phyloP scores from a whole-genome alignment of 2,329 filamentous ascomycete genomes.

The Trichophyton schoenleinii region DNA sequence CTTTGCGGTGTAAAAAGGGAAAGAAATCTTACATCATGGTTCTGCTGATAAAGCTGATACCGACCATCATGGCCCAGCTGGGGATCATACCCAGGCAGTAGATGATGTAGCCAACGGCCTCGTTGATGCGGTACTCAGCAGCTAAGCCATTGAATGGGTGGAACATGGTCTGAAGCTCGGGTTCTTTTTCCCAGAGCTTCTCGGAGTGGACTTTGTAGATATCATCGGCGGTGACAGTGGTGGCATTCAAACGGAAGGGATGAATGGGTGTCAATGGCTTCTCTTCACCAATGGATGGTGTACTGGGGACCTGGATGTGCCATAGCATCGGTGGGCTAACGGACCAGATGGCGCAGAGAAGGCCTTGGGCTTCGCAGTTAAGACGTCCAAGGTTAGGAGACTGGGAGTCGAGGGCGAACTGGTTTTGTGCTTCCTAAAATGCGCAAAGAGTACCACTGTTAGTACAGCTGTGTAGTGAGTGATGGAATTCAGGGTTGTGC shows the following conservation, averaged over 20 bases:
- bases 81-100: slow-evolving; percentile 47
- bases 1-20: background rate
- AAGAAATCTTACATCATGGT: slow-evolving; percentile 48
- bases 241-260: slow-evolving; percentile 45
- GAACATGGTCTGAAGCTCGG: slow-evolving; percentile 45
- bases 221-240: slow-evolving; percentile 43
- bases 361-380: slow-evolving; percentile 46
- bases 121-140: slow-evolving; percentile 40
- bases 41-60: slow-evolving; percentile 48
- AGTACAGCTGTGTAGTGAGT: background rate
- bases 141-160: slow-evolving; percentile 50
- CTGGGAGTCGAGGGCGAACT: slow-evolving; percentile 42
- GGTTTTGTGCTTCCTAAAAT: slow-evolving; percentile 38
- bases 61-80: slow-evolving; percentile 53
- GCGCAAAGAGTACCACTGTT: background rate
- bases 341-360: slow-evolving; percentile 51
- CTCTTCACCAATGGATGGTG: slow-evolving; percentile 38
- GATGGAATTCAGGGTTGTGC: background rate
- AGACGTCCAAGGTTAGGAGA: slow-evolving; percentile 46
- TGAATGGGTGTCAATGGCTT: slow-evolving; percentile 42
- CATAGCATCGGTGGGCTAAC: slow-evolving; percentile 44
- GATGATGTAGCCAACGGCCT: slow-evolving; percentile 45
- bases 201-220: slow-evolving; percentile 46
- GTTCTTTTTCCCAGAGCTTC: slow-evolving; percentile 41
- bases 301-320: slow-evolving; percentile 45